These are phyloP conservation scores for Triticum dicoccoides DNA, from an alignment of 176 grass and related monocot species.

Conservation along the genomic window DNA sequence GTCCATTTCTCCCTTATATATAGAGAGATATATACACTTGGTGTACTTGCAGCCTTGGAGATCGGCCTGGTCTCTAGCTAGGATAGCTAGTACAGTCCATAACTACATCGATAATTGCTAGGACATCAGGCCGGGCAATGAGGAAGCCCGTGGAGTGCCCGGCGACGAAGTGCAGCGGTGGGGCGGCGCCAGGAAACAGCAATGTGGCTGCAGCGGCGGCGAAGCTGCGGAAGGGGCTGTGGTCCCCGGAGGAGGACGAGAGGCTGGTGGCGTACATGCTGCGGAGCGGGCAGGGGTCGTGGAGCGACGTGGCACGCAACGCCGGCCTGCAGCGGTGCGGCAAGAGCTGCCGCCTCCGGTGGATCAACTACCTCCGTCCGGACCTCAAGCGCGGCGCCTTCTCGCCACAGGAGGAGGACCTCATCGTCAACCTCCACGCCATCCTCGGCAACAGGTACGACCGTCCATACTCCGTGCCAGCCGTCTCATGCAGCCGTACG, in stretches of 20 bases:
- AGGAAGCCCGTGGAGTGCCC: conserved; percentile 61
- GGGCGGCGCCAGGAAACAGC: not conserved
- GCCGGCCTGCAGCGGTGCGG: conserved; percentile 91
- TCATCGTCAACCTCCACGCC: conserved; percentile 88
- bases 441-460: conserved; percentile 90
- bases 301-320: conserved; percentile 95
- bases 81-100: not conserved
- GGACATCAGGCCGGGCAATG: conserved; percentile 34
- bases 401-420: conserved; percentile 93
- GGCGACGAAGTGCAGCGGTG: not conserved
- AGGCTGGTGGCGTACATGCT: conserved; percentile 89
- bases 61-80: conserved; percentile 22
- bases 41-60: not conserved
- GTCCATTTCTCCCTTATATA: conserved; percentile 23
- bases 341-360: conserved; percentile 98
- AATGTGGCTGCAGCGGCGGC: conserved; percentile 4
- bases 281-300: conserved; percentile 84
- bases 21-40: not conserved
- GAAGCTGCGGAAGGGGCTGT: conserved; percentile 91
- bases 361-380: conserved; percentile 97
- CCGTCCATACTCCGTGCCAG: not conserved
- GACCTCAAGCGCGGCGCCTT: conserved; percentile 98
- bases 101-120: not conserved
- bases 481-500: not conserved
- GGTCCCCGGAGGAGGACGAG: conserved; percentile 99